Base-by-base conservation (phyloP, 441 rosid genomes). In the Jatropha multifida region DNA sequence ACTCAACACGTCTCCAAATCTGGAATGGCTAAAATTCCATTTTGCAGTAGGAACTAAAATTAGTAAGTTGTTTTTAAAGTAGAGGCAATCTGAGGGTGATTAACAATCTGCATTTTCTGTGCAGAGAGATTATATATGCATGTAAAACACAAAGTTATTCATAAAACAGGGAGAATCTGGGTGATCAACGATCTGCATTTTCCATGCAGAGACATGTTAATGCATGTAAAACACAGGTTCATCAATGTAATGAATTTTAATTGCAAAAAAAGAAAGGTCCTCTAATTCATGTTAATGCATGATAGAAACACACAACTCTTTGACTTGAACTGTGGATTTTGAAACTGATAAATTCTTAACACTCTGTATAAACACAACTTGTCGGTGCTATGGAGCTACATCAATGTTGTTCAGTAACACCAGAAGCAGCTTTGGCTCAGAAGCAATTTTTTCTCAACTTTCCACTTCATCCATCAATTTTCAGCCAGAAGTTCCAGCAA, bases 401-500 rank as follows among this genome's bases (percentile, higher is more conserved):
- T 59, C 54, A 32, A 41, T 3, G 14, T 8, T 44, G 67, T 32
- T 42, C 17, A 26, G 18, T 20, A 40, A 5, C n/a, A n/a, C 61
- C 77, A 40, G 23, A 13, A 3, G 32, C 46, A 58, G 76, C 71
- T 23, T 42, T 60, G 59, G 42, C 51, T 66, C 65, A 44, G 26
- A 61, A 40, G 56, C 37, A 66, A 3, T 13, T 44, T 59, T 32
- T 63, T 66, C 67, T 70, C 74, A 40, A 26, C 46, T 77, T 76
- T 68, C 62, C 49, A 14, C 14, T 10, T 10, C 37, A 59, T 42
- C 18, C 65, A 72, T 89, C 84, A 73, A 81, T 84, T 84, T 18
- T 78, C 65, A 77, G 79, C 77, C 58, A 90, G 85, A 81, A 88
- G 94, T 77, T 84, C 89, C 80, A 87, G 89, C 86, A 94, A 71